Evolutionary conservation across 768 basidiomycete species (phyloP).

Genomic region (Pulveroboletus sp.): DNA sequence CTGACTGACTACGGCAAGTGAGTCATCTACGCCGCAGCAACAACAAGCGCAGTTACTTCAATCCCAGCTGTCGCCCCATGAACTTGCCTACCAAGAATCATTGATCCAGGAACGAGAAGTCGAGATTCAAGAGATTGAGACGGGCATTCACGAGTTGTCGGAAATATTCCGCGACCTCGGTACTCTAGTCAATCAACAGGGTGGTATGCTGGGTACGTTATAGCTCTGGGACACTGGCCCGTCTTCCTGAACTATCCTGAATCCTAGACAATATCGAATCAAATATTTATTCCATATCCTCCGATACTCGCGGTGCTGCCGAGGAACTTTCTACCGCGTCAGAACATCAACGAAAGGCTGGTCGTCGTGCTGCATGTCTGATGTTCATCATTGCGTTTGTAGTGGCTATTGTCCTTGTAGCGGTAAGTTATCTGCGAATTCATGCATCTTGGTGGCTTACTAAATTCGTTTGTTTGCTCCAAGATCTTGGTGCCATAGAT

Average conservation of each 20-base stretch:
- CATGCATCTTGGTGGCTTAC: not conserved
- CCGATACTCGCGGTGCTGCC: conserved; percentile 78
- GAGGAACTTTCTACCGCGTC: conserved; percentile 87
- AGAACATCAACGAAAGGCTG: conserved; percentile 93
- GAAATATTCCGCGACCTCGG: conserved; percentile 97
- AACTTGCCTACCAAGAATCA: conserved; percentile 94
- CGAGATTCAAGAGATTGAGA: conserved; percentile 96
- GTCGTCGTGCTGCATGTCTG: conserved; percentile 84
- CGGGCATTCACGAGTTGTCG: conserved; percentile 91
- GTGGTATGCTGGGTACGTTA: conserved; percentile 84
- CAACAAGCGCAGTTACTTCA: conserved; percentile 71
- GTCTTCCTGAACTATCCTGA: not conserved
- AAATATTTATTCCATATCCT: conserved; percentile 84
- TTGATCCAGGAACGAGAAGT: conserved; percentile 78
- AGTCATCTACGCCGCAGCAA: conserved; percentile 49
- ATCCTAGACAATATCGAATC: conserved; percentile 87
- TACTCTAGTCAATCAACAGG: conserved; percentile 92
- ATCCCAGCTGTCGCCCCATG: conserved; percentile 78
- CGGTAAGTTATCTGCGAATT: conserved; percentile 57
- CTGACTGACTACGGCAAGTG: conserved; percentile 22
- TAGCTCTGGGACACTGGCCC: not conserved
- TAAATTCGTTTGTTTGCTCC: not conserved
- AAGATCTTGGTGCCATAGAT: conserved; percentile 27
- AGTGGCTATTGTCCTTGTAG: conserved; percentile 82
- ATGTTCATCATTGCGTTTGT: conserved; percentile 87